A percentile compares a stretch with the other conserved stretches of the same genome.
phyloP scores from a whole-genome alignment of 441 rosid genomes.

The Aquilaria agallochum region DNA sequence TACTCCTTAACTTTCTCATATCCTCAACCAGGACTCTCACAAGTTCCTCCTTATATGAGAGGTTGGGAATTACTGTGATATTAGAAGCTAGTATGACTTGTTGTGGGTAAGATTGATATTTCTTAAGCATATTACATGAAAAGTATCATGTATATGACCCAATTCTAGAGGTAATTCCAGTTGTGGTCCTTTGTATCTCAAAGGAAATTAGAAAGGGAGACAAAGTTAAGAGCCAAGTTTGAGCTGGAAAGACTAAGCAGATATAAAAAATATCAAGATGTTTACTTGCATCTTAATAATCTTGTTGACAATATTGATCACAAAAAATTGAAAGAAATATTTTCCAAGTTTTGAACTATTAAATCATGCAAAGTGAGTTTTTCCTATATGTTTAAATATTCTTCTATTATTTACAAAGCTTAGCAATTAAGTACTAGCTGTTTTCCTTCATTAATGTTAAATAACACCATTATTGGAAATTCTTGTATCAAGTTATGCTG shows the following conservation, averaged over 20 bases:
- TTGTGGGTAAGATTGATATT: too few species aligned
- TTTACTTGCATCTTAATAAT: constrained; percentile 61
- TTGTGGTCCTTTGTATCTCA: constrained; percentile 20
- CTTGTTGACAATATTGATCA: constrained; percentile 52
- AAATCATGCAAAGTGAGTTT: constrained; percentile 63
- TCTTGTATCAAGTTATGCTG: constrained; percentile 38
- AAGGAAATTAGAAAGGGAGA: constrained; percentile 58
- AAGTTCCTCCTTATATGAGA: too few species aligned
- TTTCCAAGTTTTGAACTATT: constrained; percentile 50
- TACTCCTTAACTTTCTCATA: too few species aligned
- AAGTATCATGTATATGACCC: too few species aligned
- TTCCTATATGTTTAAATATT: background rate
- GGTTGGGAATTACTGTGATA: too few species aligned
- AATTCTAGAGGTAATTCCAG: too few species aligned
- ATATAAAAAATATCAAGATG: constrained; percentile 46
- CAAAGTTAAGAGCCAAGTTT: constrained; percentile 50
- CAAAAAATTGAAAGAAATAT: constrained; percentile 55
- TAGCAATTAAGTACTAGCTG: background rate
- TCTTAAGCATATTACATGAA: too few species aligned
- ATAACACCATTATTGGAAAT: background rate
- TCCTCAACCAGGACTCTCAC: too few species aligned
- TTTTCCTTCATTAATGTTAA: background rate
- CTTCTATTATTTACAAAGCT: too few species aligned
- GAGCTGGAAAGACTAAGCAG: constrained; percentile 45
- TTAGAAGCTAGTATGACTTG: too few species aligned